Evolutionary conservation across 345 rosid genomes (phyloP), one percentile per base, ranked within the genome.

Genomic region (Euphorbia pulcherrima): DNA sequence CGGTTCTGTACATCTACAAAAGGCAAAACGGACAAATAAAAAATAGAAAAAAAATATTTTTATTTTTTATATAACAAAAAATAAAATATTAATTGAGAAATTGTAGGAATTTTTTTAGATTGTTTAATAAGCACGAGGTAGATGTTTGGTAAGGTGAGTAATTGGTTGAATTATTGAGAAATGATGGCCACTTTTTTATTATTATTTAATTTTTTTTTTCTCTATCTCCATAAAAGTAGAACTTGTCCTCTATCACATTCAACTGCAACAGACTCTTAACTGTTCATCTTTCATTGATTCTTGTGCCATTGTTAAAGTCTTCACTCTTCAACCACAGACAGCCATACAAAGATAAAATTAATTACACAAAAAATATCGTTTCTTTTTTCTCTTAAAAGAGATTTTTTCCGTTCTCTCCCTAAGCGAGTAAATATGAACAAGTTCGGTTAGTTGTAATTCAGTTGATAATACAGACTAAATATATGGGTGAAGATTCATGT

Each of bases 101-200:
- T 33, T 2, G 37, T 33, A 33, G 37, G 76, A 67, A 64, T 75
- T 67, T 65, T 62, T 44, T 40, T 62, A 68, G 68, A 29, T 82
- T 72, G 57, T 78, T 80, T 75, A 82, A 59, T 73, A 72, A 76
- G 71, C 83, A 74, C 77, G 83, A 80, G 84, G 77, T 76, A 68
- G 83, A 70, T 74, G 86, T 82, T 82, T 74, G 84, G 84, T 84
- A 60, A 78, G 83, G 75, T 71, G 57, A 84, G 88, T 82, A 80
- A 84, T 76, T 65, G 84, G 76, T 51, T 84, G 75, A 35, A 82
- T 84, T 84, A 84, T 84, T 84, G 88, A 80, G 88, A 80, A 82
- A 84, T 82, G 88, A 84, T 84, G 84, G 80, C 84, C 74, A 41
- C 79, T 70, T 77, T 83, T n/a, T n/a, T n/a, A n/a, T n/a, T n/a